A percentile compares a stretch with the other conserved stretches of the same genome.
These are phyloP conservation scores for Fusarium citri DNA, from an alignment of 2,329 filamentous ascomycete genomes.

Conservation along the genomic window DNA sequence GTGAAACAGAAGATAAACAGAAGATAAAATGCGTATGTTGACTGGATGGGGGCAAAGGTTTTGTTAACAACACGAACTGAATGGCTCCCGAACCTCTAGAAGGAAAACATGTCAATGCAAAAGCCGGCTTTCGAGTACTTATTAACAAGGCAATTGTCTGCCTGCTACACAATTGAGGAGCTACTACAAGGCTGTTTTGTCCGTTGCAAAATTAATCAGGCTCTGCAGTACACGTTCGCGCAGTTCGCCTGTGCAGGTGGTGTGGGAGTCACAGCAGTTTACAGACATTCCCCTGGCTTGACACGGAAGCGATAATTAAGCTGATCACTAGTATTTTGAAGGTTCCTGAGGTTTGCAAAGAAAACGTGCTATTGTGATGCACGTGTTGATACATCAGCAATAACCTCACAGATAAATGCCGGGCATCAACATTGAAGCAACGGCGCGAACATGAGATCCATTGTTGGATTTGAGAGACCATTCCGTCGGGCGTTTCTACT, in stretches of 20 bases:
- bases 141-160: slow-evolving; percentile 4
- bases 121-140: not conserved
- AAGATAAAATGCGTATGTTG: not conserved
- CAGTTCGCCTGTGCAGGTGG: not conserved
- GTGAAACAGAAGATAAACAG: not conserved
- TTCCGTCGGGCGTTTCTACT: not conserved
- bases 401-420: not conserved
- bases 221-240: not conserved
- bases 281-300: not conserved
- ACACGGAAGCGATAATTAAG: slow-evolving; percentile 1
- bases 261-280: not conserved
- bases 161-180: slow-evolving; percentile 1
- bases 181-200: not conserved
- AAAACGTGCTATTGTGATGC: not conserved
- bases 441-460: not conserved
- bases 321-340: not conserved
- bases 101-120: not conserved
- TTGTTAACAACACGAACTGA: not conserved
- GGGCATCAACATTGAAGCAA: not conserved
- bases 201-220: not conserved
- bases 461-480: not conserved
- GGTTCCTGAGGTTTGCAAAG: not conserved
- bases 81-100: not conserved
- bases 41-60: not conserved
- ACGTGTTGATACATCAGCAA: not conserved